These are phyloP conservation scores for Opeltia flavorubescens DNA, from an alignment of 495 filamentous ascomycete genomes.

Conservation along the genomic window DNA sequence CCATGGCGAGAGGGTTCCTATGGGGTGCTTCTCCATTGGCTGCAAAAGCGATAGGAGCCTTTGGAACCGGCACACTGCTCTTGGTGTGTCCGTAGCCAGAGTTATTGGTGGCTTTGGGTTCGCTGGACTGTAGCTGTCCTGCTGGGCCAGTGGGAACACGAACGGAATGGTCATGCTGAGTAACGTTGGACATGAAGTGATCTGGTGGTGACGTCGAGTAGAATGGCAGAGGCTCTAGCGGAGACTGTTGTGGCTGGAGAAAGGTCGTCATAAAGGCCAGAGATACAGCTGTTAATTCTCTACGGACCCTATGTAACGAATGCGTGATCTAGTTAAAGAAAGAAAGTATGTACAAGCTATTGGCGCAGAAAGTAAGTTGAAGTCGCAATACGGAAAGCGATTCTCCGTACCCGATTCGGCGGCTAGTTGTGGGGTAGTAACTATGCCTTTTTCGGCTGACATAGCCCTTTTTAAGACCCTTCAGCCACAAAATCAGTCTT, in stretches of 20 bases:
- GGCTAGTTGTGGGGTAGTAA: too few relatives aligned
- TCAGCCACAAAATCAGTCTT: too few relatives aligned
- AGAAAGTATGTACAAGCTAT: too few relatives aligned
- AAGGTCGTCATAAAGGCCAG: constrained; percentile 11
- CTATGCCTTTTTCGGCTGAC: too few relatives aligned
- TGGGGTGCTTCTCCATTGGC: constrained; percentile 15
- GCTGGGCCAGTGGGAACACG: not conserved
- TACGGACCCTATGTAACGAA: too few relatives aligned
- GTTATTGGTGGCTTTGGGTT: constrained; percentile 7
- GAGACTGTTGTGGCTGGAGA: constrained; percentile 7
- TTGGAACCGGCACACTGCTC: constrained; percentile 6
- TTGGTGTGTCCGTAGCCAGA: constrained; percentile 6
- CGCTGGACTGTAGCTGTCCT: constrained; percentile 7
- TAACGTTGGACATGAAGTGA: constrained; percentile 5
- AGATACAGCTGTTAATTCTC: too few relatives aligned
- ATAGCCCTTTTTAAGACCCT: too few relatives aligned
- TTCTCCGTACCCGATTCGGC: too few relatives aligned
- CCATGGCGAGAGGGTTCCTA: constrained; percentile 22
- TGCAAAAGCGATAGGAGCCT: constrained; percentile 10
- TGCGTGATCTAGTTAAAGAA: too few relatives aligned
- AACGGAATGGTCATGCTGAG: constrained; percentile 4
- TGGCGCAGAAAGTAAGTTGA: too few relatives aligned
- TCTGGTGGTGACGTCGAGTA: constrained; percentile 11
- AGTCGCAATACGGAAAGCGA: too few relatives aligned
- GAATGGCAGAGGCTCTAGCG: constrained; percentile 8